Base-by-base conservation (phyloP, 768 basidiomycete genomes). In the Pisolithus orientalis region DNA sequence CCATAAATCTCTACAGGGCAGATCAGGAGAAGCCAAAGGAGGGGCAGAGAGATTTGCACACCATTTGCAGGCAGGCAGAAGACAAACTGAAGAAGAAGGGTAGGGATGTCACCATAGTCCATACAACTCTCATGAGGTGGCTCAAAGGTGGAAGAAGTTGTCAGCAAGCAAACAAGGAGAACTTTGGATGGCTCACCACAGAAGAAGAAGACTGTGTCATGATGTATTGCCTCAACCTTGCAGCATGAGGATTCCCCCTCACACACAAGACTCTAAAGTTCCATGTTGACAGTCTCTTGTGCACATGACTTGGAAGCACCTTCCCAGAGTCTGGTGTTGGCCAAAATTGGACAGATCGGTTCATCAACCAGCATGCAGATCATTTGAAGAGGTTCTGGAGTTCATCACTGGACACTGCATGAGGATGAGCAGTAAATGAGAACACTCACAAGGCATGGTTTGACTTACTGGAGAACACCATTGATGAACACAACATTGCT, bases 381-480 rank as follows among this genome's bases (percentile, higher is more conserved):
- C 31, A 49, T 5, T 50, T 77, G 6, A 51, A 60, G n/a, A 51
- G 50, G n/a, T 69, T 59, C 38, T 68, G 68, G 62, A 59, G 68
- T 16, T 50, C 53, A 24, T 52, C 68, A 17, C 64, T 77, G 0
- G 73, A 78, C 24, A 54, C 54, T 16, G 62, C 65, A 21, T 59
- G 65, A 11, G 72, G 64, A 1, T 59, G 56, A 11, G 72, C 71
- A 31, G 71, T 71, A 4, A 77, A 76, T 53, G 63, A 67, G 3
- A 37, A 51, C 10, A 70, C 65, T 2, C 68, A 73, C 27, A 54
- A 60, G 14, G 57, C 58, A 17, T 75, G 60, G 53, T 76, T 59
- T 53, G 52, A 59, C 5, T 48, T 76, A 4, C 58, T 76, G 0
- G 54, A 67, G 27, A 39, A 68, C 13, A 56, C 55, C 11, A 25